These are phyloP conservation scores for Ceratocystis ficicola DNA, from an alignment of 2,329 filamentous ascomycete species.

Conservation along the genomic window DNA sequence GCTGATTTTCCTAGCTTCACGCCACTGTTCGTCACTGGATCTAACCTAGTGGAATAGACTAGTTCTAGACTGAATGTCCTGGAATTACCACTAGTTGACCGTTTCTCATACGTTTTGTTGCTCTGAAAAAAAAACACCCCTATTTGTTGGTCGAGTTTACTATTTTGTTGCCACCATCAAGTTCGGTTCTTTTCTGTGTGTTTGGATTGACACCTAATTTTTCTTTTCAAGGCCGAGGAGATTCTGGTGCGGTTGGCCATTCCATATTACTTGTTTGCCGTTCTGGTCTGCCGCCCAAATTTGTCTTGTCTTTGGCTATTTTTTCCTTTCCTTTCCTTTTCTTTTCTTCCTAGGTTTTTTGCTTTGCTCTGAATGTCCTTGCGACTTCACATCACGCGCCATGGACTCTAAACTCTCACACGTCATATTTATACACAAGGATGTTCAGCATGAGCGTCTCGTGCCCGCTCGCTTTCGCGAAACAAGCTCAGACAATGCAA, in stretches of 20 bases:
- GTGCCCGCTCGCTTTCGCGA: conserved; percentile 28
- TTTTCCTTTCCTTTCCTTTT: conserved; percentile 29
- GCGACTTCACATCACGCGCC: conserved; percentile 33
- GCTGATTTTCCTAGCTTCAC: conserved; percentile 16
- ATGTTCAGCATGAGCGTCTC: conserved; percentile 37
- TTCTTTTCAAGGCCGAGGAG: neutral
- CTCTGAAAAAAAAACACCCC: neutral
- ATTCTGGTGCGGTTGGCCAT: conserved; percentile 19
- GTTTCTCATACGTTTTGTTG: conserved; percentile 7
- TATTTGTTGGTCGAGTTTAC: neutral
- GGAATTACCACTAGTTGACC: conserved; percentile 13
- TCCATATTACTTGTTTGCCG: conserved; percentile 1
- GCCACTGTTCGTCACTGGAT: conserved; percentile 14
- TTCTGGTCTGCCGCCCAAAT: conserved; percentile 18
- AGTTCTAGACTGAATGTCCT: conserved; percentile 19
- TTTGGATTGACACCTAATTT: neutral
- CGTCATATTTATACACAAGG: conserved; percentile 49
- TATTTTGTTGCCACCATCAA: neutral
- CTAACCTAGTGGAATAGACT: conserved; percentile 7
- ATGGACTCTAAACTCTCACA: conserved; percentile 49
- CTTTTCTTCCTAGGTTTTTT: conserved; percentile 28
- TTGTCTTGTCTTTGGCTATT: neutral
- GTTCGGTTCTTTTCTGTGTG: neutral
- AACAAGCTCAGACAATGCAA: conserved; percentile 25
- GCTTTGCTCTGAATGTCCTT: conserved; percentile 22